phyloP scores from a whole-genome alignment of 805 yeast genomes.

The Maudiozyma bulderi region DNA sequence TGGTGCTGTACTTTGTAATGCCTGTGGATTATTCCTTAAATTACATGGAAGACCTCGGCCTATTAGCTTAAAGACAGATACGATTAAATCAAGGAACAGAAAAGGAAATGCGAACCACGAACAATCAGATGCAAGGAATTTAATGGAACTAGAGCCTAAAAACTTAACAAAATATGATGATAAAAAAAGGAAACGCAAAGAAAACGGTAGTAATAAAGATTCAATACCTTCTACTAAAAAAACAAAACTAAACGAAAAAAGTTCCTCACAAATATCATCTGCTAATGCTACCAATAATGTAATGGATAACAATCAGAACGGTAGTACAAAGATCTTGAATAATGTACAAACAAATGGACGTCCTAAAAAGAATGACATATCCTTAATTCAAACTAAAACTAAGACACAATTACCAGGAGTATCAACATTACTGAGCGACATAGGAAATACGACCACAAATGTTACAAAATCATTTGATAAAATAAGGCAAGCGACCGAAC shows the following conservation, averaged over 20 bases:
- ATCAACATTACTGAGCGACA: not conserved
- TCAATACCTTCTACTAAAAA: not conserved
- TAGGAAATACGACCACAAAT: not conserved
- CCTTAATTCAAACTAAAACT: not conserved
- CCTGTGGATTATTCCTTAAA: conserved; percentile 83
- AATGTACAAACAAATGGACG: too few species aligned
- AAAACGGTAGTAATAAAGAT: not conserved
- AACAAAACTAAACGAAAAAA: not conserved
- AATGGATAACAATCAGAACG: not conserved
- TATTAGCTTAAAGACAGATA: conserved; percentile 81
- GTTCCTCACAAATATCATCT: not conserved
- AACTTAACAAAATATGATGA: not conserved
- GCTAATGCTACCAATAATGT: not conserved
- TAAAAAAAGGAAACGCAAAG: not conserved
- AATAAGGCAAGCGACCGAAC: not conserved
- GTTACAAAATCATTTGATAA: not conserved
- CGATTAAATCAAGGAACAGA: conserved; percentile 83
- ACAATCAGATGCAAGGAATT: not conserved
- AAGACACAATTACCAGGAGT: conserved; percentile 3
- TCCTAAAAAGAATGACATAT: too few species aligned
- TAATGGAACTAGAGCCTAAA: not conserved
- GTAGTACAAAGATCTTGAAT: too few species aligned
- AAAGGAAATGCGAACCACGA: conserved; percentile 31
- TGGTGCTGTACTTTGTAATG: conserved; percentile 86
- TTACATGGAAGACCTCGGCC: conserved; percentile 92